Evolutionary conservation across 441 rosid genomes (phyloP).

Genomic region (Daphne laureola): DNA sequence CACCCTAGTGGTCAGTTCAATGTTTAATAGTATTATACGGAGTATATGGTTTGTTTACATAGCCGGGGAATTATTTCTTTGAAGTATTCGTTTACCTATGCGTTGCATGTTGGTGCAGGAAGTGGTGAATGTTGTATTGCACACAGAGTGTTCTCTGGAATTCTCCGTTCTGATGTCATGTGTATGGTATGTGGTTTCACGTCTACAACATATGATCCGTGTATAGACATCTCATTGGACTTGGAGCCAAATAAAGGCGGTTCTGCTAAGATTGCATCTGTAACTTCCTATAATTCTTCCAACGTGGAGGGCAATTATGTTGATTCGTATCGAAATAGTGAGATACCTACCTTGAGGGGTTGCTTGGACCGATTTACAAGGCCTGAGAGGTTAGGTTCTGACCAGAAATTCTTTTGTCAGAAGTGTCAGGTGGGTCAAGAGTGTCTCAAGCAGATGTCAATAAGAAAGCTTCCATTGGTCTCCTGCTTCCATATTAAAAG

Average conservation of each 20-base stretch:
- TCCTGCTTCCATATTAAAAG: slow-evolving; percentile 72
- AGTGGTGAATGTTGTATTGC: slow-evolving; percentile 70
- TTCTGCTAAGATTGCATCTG: slow-evolving; percentile 23
- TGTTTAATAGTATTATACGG: too few species aligned
- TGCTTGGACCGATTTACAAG: slow-evolving; percentile 69
- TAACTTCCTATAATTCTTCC: slow-evolving; percentile 32
- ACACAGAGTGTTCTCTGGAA: slow-evolving; percentile 67
- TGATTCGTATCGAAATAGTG: slow-evolving; percentile 28
- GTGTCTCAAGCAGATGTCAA: slow-evolving; percentile 75
- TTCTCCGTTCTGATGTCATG: slow-evolving; percentile 74
- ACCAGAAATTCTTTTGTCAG: slow-evolving; percentile 80
- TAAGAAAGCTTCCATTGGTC: slow-evolving; percentile 68
- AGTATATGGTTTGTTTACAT: not conserved
- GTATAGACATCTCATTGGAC: slow-evolving; percentile 64
- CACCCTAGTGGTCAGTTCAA: too few species aligned
- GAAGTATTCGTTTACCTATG: too few species aligned
- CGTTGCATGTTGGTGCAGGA: slow-evolving; percentile 32
- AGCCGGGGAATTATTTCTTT: too few species aligned
- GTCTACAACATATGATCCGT: slow-evolving; percentile 71
- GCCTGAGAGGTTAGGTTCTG: slow-evolving; percentile 65
- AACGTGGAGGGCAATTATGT: slow-evolving; percentile 37
- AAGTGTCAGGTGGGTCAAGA: slow-evolving; percentile 69
- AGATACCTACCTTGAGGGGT: slow-evolving; percentile 46
- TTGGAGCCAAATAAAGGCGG: slow-evolving; percentile 45
- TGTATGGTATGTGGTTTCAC: slow-evolving; percentile 75